Base-by-base conservation (phyloP, 495 filamentous ascomycete species). In the Penicillium pulvis region DNA sequence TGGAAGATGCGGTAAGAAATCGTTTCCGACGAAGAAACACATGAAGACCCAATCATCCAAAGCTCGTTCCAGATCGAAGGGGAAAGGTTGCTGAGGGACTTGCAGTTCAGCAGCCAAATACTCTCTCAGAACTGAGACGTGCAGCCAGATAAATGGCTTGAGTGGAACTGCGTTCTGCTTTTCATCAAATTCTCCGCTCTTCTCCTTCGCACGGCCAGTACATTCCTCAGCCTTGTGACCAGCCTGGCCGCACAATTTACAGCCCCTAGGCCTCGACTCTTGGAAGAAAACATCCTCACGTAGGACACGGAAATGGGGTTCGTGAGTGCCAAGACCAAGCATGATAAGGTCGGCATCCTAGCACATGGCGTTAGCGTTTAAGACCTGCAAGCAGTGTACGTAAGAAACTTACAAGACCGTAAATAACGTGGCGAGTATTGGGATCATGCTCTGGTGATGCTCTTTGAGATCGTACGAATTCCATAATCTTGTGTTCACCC, bases 21-120 rank as follows among this genome's bases (percentile, higher is more conserved):
- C 95, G 71, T 99, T 99, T 63, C 94, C 94, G 57, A 99, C 94
- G 71, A 99, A 99, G 76, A 96, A 99, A 79, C 94, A 99, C 93
- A 99, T 97, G 74, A 99, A 99, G 16, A 99, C 91, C 94, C 95
- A 98, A 73, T 99, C 94, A 77, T 99, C 94, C 54, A 99, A 80
- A n/a, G 95, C 94, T 62, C 94, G 84, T 70, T 99, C 94, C 30
- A 97, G 79, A 71, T 99, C 91, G 67, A 90, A 91, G 62, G 85
- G 85, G 60, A 92, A 91, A 46, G 87, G 86, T 51, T 91, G 90
- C 33, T 83, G 80, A 43, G 90, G 89, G 30, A 97, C 85, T 63
- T 89, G 80, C 56, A 99, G 84, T 72, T 99, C 94, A 52, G 86
- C 87, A 59, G 86, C 91, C 54, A 99, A 83, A 70, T 99, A 99